Percentiles rank a stretch among this genome's conserved stretches.
These are phyloP conservation scores for Vitrella brassicaformis DNA, from an alignment of 73 alveolate species.

Conservation along the genomic window DNA sequence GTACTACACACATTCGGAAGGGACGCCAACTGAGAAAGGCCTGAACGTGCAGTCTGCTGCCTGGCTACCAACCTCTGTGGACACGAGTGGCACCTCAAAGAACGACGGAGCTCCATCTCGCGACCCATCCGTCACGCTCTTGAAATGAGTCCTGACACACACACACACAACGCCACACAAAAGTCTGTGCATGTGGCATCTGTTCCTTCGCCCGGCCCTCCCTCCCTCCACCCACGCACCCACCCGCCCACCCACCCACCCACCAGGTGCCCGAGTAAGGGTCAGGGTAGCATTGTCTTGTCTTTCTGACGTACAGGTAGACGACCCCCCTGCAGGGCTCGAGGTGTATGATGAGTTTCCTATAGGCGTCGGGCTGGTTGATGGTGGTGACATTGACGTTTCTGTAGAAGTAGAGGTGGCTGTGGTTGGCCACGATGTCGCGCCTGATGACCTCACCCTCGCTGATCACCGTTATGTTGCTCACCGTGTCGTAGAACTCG, in stretches of 20 bases:
- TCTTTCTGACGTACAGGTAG: conserved; percentile 28
- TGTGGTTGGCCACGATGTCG: conserved; percentile 11
- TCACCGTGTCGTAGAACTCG: too few species aligned
- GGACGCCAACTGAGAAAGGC: background rate
- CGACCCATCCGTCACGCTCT: conserved; percentile 12
- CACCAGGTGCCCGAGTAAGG: background rate
- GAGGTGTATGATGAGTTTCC: conserved; percentile 21
- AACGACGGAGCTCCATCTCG: conserved; percentile 33
- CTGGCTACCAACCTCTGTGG: background rate
- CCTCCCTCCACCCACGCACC: background rate
- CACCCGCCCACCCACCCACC: background rate
- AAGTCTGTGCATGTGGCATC: too few species aligned
- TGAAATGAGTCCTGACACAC: background rate
- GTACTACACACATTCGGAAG: background rate
- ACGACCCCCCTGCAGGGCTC: conserved; percentile 36
- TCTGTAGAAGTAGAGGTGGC: background rate
- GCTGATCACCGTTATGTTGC: background rate
- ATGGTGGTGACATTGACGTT: conserved; percentile 4
- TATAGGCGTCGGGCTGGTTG: conserved; percentile 25
- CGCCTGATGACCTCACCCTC: conserved; percentile 15
- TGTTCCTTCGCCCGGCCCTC: too few species aligned
- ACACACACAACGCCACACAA: background rate
- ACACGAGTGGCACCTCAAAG: conserved; percentile 26
- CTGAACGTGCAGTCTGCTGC: background rate
- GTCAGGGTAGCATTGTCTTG: conserved; percentile 24